phyloP scores from a whole-genome alignment of 1,139 yeast species.

The Scheffersomyces segobiensis region DNA sequence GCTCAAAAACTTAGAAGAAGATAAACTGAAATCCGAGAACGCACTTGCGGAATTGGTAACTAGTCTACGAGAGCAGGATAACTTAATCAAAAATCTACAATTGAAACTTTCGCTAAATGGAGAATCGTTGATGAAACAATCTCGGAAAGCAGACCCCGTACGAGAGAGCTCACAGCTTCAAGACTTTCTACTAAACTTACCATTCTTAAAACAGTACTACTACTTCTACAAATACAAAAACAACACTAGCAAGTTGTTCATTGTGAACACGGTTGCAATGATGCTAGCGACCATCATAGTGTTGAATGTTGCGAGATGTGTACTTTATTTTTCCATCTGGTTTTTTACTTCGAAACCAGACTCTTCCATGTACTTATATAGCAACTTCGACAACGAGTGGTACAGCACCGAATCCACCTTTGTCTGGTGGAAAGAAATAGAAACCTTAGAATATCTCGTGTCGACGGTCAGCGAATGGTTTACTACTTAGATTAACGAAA shows the following conservation, averaged over 20 bases:
- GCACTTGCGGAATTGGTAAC: slow-evolving; percentile 14
- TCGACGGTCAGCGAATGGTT: slow-evolving; percentile 24
- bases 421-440: slow-evolving; percentile 38
- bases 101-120: slow-evolving; percentile 17
- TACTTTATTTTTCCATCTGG: slow-evolving; percentile 14
- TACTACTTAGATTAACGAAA: neutral
- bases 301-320: slow-evolving; percentile 17
- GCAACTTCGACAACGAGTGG: slow-evolving; percentile 17
- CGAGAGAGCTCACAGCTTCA: slow-evolving; percentile 6
- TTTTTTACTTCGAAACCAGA: slow-evolving; percentile 1
- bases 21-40: slow-evolving; percentile 12
- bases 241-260: slow-evolving; percentile 18
- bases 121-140: slow-evolving; percentile 3
- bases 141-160: neutral
- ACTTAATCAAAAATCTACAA: slow-evolving; percentile 21
- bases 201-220: slow-evolving; percentile 35
- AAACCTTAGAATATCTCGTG: slow-evolving; percentile 32
- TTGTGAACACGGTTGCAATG: slow-evolving; percentile 24
- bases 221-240: slow-evolving; percentile 27
- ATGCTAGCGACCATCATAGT: slow-evolving; percentile 23
- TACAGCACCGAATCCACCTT: slow-evolving; percentile 12
- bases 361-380: slow-evolving; percentile 20
- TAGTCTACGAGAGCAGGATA: slow-evolving; percentile 22
- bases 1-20: slow-evolving; percentile 14
- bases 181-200: slow-evolving; percentile 25